A percentile compares a stretch with the other conserved stretches of the same genome.
Conservation (phyloP, 805 yeast species). For the Teunomyces funiuensis region DNA sequence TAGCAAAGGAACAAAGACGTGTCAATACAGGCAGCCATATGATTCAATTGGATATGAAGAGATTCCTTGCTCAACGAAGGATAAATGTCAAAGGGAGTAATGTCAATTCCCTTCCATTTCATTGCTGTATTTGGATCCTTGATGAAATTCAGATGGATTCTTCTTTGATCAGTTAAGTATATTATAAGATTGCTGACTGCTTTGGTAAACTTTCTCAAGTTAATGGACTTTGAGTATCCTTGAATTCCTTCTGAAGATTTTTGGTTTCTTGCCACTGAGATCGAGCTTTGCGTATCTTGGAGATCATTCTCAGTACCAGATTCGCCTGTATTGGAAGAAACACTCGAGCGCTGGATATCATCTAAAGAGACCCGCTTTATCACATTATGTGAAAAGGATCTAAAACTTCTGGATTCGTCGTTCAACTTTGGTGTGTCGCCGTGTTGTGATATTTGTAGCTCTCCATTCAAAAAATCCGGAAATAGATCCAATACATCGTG, state of each 20-base stretch:
- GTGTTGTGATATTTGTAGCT: slow-evolving; percentile 9
- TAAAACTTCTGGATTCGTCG: slow-evolving; percentile 12
- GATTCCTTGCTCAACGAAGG: slow-evolving; percentile 24
- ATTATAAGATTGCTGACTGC: slow-evolving; percentile 45
- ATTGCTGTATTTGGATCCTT: slow-evolving; percentile 25
- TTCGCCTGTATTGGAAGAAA: slow-evolving; percentile 12
- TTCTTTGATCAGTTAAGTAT: slow-evolving; percentile 52
- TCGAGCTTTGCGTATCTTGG: neutral
- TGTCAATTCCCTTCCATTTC: slow-evolving; percentile 48
- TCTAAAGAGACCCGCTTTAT: slow-evolving; percentile 19
- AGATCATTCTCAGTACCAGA: slow-evolving; percentile 17
- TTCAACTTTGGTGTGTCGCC: slow-evolving; percentile 8
- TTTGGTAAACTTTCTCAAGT: slow-evolving; percentile 27
- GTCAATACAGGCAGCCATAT: slow-evolving; percentile 57
- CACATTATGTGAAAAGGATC: slow-evolving; percentile 15
- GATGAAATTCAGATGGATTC: slow-evolving; percentile 45
- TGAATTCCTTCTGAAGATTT: neutral
- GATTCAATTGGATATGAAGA: slow-evolving; percentile 21
- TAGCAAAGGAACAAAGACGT: slow-evolving; percentile 78
- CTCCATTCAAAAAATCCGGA: slow-evolving; percentile 38
- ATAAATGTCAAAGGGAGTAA: slow-evolving; percentile 45
- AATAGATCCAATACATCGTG: slow-evolving; percentile 35
- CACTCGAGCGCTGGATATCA: slow-evolving; percentile 15
- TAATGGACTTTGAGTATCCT: slow-evolving; percentile 19
- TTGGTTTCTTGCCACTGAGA: slow-evolving; percentile 2